Evolutionary conservation across 2,329 filamentous ascomycete genomes (phyloP).

Genomic region (Ophiostoma sp.): DNA sequence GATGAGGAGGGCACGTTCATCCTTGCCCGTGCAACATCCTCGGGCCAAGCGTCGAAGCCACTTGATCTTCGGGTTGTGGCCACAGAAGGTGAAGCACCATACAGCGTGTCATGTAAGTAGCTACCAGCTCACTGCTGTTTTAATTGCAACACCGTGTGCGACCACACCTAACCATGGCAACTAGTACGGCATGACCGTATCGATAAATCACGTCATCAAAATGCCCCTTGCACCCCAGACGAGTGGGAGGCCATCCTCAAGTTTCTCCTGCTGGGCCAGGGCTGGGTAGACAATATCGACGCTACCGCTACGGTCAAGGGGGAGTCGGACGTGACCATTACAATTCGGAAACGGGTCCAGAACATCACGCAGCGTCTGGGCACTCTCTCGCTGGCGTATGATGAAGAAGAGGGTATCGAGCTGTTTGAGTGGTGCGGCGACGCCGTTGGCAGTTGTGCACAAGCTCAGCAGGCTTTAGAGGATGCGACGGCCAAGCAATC

Average conservation of each 20-base stretch:
- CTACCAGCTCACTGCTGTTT: not conserved
- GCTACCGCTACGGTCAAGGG: constrained; percentile 54
- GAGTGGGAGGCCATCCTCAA: constrained; percentile 63
- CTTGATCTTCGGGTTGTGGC: constrained; percentile 63
- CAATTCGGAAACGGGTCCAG: constrained; percentile 59
- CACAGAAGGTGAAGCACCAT: constrained; percentile 61
- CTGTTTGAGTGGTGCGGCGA: constrained; percentile 66
- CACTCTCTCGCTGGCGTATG: constrained; percentile 51
- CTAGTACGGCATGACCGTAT: constrained; percentile 54
- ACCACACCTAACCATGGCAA: not conserved
- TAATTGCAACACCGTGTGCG: not conserved
- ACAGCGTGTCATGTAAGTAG: constrained; percentile 51
- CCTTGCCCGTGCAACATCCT: constrained; percentile 54
- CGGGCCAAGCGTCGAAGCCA: constrained; percentile 39
- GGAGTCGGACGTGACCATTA: constrained; percentile 52
- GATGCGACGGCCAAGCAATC: constrained; percentile 40
- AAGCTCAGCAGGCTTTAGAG: constrained; percentile 42
- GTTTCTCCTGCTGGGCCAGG: constrained; percentile 49
- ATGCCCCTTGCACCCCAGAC: constrained; percentile 50
- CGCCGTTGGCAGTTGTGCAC: constrained; percentile 47
- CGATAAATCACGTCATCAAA: constrained; percentile 48
- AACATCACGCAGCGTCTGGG: constrained; percentile 74
- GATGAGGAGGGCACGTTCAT: constrained; percentile 51
- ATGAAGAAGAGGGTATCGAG: constrained; percentile 55
- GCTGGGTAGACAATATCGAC: constrained; percentile 51